Base-by-base conservation (phyloP, 2,329 filamentous ascomycete genomes). In the Aspergillus persii region DNA sequence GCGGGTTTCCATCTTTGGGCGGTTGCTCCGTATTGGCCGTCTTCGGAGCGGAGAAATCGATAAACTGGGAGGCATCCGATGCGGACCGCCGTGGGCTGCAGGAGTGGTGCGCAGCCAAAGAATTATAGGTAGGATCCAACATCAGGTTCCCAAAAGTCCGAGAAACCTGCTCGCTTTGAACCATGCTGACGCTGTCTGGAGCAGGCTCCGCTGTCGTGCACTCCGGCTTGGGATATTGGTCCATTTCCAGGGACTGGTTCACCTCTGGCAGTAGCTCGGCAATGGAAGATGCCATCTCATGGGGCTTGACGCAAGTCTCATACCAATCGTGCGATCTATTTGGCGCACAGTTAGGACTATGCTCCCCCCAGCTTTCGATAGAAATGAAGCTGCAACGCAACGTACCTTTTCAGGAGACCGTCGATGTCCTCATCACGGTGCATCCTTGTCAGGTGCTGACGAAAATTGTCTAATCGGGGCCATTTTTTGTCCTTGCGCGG, bases 391-490 rank as follows among this genome's bases (percentile, higher is more conserved):
- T 58, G 2, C 31, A 46, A 50, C 2, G 3, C 9, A 33, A 68
- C 76, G 68, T 76, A 85, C 84, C 68, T 75, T 64, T 73, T 73
- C 53, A 86, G 75, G 6, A 86, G 70, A 1, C 76, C 69, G 0
- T 79, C 69, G 0, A 74, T 64, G 58, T 81, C 71, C 46, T 80
- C 75, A 4, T 80, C 70, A 1, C 69, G 61, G 71, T 96, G 92
- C 67, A 91, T 86, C 9, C 88, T 84, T 53, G 78, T 80, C 50
- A 96, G 81, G 70, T 97, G 93, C 39, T 89, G 86, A 61, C 88
- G 88, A 73, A 96, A 96, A 69, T 97, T 97, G 74, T 97, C 93
- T 53, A 88, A 80, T 26, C 93, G 85, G 0, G 89, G 89, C 91
- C 91, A 96, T 39, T 82, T 77, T 71, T 96, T 96, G 1, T 78